Evolutionary conservation across 1,139 yeast genomes (phyloP).

Genomic region (Magnusiomyces tetraspermus): DNA sequence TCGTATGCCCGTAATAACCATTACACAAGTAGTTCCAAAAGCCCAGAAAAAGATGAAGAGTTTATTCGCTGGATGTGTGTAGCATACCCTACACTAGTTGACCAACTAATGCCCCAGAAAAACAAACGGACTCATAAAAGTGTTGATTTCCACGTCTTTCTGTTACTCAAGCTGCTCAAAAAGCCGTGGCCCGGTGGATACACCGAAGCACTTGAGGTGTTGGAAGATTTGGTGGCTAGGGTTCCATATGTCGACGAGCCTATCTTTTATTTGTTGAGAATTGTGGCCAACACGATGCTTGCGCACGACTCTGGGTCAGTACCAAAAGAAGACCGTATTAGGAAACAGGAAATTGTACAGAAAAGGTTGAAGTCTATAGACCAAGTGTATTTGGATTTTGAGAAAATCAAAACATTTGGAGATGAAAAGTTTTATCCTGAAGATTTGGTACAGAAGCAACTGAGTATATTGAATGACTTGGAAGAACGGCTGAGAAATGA

Average conservation of each 20-base stretch:
- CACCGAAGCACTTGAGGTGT: background rate
- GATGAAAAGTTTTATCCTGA: background rate
- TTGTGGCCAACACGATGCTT: background rate
- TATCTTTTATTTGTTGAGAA: conserved; percentile 2
- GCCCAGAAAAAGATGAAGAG: background rate
- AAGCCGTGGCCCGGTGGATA: background rate
- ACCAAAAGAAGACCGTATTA: too few species aligned
- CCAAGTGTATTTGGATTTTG: background rate
- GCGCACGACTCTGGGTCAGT: too few species aligned
- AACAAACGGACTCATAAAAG: background rate
- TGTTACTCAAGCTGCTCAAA: background rate
- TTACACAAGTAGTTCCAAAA: too few species aligned
- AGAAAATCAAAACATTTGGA: background rate
- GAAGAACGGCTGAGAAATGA: background rate
- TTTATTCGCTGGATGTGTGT: conserved; percentile 3
- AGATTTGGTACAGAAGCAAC: background rate
- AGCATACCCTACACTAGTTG: background rate
- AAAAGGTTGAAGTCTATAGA: background rate
- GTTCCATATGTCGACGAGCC: conserved; percentile 5
- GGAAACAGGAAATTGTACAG: background rate
- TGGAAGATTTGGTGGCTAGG: background rate
- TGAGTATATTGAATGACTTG: background rate
- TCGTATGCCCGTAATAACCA: too few species aligned
- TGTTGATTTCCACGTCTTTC: background rate
- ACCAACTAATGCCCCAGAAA: background rate